Base-by-base conservation (phyloP, 805 yeast genomes). In the Candida easanensis region DNA sequence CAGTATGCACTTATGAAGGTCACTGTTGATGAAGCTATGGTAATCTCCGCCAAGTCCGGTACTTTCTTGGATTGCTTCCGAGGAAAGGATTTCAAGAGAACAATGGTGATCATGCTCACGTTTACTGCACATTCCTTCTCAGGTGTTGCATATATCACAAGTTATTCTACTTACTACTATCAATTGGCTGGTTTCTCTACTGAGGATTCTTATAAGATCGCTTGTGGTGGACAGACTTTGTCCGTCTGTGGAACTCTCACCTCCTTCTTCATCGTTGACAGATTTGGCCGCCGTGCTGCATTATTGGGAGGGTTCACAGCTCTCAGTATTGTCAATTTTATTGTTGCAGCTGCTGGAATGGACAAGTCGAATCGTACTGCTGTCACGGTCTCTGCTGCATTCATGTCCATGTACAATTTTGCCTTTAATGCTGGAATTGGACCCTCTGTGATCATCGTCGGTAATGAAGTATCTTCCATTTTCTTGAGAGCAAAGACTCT, bases 141-240 rank as follows among this genome's bases (percentile, higher is more conserved):
- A 38, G 79, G 79, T 48, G 66, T 77, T 7, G 56, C 73, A 8
- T 73, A 69, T 51, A 50, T 54, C 20, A 62, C 65, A 61, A 69
- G 70, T 33, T 74, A 70, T 56, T 57, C 77, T n/a, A 71, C 79
- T 14, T 74, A 72, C 50, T 73, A 71, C 56, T 74, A 64, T 52
- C 56, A 61, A 41, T 66, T 70, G 38, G 72, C 78, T 23, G 80
- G 80, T 36, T 66, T 70, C 56, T 57, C 66, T 11, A 60, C 67
- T 6, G 56, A 65, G 26, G 64, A 65, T 53, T 61, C 77, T 7
- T 74, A 70, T 60, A 46, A 50, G 33, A 68, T 68, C 26, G 26
- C 57, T 8, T 53, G 61, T 47, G 68, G 66, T 38, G 62, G 62
- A 14, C 64, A 63, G 45, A 56, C 61, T 13, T 46, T 65, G n/a